A percentile compares a stretch with the other conserved stretches of the same genome.
Conservation (phyloP, 345 rosid genomes). For the Linum usitatissimum region DNA sequence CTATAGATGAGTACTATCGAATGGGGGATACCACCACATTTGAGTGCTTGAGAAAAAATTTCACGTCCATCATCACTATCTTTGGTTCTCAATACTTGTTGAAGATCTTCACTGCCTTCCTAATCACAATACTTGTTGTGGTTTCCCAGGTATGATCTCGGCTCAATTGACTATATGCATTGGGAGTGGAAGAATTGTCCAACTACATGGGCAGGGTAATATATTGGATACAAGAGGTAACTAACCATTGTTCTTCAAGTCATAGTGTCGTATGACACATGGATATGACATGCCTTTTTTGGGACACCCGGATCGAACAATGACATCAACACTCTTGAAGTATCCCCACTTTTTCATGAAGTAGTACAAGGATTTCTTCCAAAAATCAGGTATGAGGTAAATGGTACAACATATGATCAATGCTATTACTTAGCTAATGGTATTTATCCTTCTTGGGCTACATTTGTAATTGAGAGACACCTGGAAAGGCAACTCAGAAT, state of each 20-base stretch:
- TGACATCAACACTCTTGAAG: not conserved
- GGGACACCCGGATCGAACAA: not conserved
- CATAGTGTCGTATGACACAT: not conserved
- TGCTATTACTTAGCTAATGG: not conserved
- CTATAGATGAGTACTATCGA: not conserved
- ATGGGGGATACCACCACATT: not conserved
- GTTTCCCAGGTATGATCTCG: not conserved
- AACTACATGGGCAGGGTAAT: not conserved
- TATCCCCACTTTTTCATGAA: not conserved
- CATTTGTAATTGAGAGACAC: too few species aligned
- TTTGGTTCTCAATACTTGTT: not conserved
- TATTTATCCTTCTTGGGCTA: not conserved
- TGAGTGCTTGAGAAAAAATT: not conserved
- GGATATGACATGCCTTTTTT: not conserved
- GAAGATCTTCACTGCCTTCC: not conserved
- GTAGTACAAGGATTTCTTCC: not conserved
- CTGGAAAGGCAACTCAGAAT: too few species aligned
- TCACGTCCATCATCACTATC: not conserved
- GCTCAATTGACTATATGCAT: not conserved
- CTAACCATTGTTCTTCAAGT: not conserved
- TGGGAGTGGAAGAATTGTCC: not conserved
- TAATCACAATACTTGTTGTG: not conserved
- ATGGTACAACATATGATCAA: not conserved
- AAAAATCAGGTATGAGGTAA: not conserved
- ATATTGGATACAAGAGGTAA: not conserved